Evolutionary conservation across 805 yeast species (phyloP), one percentile per base, ranked within the genome.

Genomic region (Kodamaea sagamina): DNA sequence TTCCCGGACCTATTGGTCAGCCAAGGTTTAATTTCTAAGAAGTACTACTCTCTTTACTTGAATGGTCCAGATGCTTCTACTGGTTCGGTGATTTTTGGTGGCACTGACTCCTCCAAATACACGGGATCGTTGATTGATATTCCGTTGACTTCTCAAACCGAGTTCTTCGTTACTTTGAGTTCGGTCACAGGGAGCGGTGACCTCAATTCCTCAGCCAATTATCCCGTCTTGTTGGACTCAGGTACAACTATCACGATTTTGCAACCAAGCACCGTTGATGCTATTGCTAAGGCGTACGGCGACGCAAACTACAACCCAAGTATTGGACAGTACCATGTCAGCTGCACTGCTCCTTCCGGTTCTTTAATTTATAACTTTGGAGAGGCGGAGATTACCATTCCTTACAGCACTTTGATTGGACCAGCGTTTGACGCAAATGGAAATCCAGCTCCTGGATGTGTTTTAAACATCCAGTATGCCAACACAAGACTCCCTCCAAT

Each of bases 21-120:
- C 12, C 42, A 43, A 27, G 41, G 41, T n/a, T 4, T 39, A 6
- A 44, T 44, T 24, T 21, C 29, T 4, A 44, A 45, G 36, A 47
- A 42, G n/a, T 41, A 36, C 12, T 50, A 46, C 32, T 46, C 54
- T 3, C 29, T 52, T 18, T 52, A 29, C 39, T 41, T 50, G 41
- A 42, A 49, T n/a, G n/a, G n/a, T 12, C 41, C 42, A 4, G 28
- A 27, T 2, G 44, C 44, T 3, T 19, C 10, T 7, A n/a, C 36
- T 13, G 54, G 55, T 4, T 37, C 52, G 3, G 26, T 52, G 5
- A 36, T 50, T 25, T 52, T 52, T 32, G 55, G 55, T 5, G 55
- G 55, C 6, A 46, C 43, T 18, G 54, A 52, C 39, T 25, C 42
- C 4, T 43, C 38, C 29, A 52, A 52, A 43, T 50, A 50, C 41